These are phyloP conservation scores for Calcarisporium arbuscula DNA, from an alignment of 2,329 filamentous ascomycete species.

Conservation along the genomic window DNA sequence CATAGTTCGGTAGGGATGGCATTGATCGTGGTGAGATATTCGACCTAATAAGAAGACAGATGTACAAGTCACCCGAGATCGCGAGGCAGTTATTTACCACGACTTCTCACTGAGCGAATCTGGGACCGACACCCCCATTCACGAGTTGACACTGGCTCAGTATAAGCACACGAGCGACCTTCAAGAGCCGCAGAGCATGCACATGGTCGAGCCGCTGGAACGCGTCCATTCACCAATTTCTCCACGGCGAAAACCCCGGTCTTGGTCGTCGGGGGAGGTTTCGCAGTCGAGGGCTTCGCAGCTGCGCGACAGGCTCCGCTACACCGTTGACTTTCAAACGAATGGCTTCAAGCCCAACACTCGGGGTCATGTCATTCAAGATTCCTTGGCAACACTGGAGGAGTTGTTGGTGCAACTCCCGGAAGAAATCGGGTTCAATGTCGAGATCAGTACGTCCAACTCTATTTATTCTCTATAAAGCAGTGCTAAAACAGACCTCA, in stretches of 20 bases:
- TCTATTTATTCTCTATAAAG: neutral
- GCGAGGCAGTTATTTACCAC: conserved; percentile 33
- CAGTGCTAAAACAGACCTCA: conserved; percentile 9
- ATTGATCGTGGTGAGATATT: neutral
- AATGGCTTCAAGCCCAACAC: conserved; percentile 35
- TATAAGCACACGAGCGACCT: conserved; percentile 23
- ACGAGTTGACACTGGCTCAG: conserved; percentile 31
- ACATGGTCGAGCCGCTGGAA: neutral
- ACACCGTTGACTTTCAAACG: conserved; percentile 30
- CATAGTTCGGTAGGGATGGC: conserved; percentile 5
- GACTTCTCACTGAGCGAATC: conserved; percentile 35
- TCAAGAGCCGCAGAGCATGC: conserved; percentile 10
- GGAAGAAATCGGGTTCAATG: conserved; percentile 28
- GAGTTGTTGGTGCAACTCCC: conserved; percentile 29
- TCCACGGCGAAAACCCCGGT: conserved; percentile 11
- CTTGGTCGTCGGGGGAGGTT: conserved; percentile 14
- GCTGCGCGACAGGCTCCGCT: conserved; percentile 25
- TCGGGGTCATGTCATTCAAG: conserved; percentile 31
- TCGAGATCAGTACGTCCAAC: conserved; percentile 30
- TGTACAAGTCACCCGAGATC: conserved; percentile 34
- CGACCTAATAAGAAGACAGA: conserved; percentile 17
- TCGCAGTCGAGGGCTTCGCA: conserved; percentile 14
- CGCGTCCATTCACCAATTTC: conserved; percentile 1
- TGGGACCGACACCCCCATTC: conserved; percentile 32
- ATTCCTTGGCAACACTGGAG: conserved; percentile 28